Base-by-base conservation (phyloP, 768 basidiomycete genomes). In the Cantharellus cinnabarinus region DNA sequence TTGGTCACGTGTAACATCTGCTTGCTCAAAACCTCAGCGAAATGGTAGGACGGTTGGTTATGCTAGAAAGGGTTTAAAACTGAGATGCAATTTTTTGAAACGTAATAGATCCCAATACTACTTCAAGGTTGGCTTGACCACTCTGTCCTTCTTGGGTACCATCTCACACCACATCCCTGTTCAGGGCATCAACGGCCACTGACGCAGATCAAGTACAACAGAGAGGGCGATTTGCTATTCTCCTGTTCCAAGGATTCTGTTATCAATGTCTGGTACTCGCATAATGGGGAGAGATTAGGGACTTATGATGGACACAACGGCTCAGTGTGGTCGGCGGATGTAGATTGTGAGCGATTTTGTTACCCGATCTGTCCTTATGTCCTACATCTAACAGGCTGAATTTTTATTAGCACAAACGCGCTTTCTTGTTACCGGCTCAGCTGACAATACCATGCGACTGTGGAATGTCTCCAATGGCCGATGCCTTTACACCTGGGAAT, bases 261-360 rank as follows among this genome's bases (percentile, higher is more conserved):
- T 64, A 87, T 97, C 70, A 97, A 95, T 68, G 91, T 89, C 56
- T 98, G 94, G 94, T 95, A 79, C 70, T 83, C 91, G 7, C 89
- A 94, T 66, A 99, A 99, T 66, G 95, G 95, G 56, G 95, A 98
- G 75, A 77, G 95, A 60, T 71, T 99, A 65, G 95, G 95, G 41
- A 99, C 95, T 60, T 98, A 95, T 68, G 81, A 88, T 52, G 95
- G 91, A 44, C 82, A 95, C 71, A 99, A 98, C 66, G 95, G 95
- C 59, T 77, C 87, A 0, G 86, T 99, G 37, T 98, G 95, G 95
- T 93, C 91, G 57, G 80, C 93, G 64, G 91, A 94, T 70, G 81
- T 89, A 57, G 95, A 99, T 75, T 82, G 91, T 95, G 71, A 71
- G 88, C 74, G 61, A 50, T 37, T 54, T 10, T 37, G 10, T 37